Evolutionary conservation across 805 yeast genomes (phyloP).

Genomic region (Myxozyma vanderwaltii): DNA sequence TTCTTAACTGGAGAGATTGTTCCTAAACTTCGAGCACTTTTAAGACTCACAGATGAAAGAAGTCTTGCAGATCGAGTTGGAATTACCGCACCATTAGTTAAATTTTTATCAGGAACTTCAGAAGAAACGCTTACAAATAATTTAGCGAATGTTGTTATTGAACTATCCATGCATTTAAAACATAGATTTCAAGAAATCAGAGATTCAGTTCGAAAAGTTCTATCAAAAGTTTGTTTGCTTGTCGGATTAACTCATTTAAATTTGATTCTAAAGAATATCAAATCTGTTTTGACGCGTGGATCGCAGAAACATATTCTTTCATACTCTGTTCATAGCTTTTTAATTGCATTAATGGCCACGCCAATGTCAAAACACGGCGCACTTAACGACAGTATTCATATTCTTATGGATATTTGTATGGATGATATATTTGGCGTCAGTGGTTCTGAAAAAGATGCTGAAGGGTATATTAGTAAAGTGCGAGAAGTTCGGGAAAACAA

Average conservation of each 20-base stretch:
- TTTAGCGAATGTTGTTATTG: slow-evolving; percentile 81
- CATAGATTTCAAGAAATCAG: slow-evolving; percentile 84
- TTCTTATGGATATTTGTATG: slow-evolving; percentile 75
- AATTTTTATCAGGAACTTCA: slow-evolving; percentile 63
- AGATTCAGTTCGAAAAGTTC: slow-evolving; percentile 76
- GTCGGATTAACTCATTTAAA: slow-evolving; percentile 75
- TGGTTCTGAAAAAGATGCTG: slow-evolving; percentile 93
- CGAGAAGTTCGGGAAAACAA: slow-evolving; percentile 88
- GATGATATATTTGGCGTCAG: slow-evolving; percentile 90
- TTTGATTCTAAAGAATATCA: slow-evolving; percentile 77
- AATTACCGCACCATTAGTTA: slow-evolving; percentile 75
- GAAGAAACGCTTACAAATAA: slow-evolving; percentile 56
- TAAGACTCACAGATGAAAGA: slow-evolving; percentile 69
- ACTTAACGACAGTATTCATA: slow-evolving; percentile 60
- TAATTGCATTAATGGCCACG: slow-evolving; percentile 53
- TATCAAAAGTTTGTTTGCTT: slow-evolving; percentile 62
- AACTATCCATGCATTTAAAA: slow-evolving; percentile 84
- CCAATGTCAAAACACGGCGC: slow-evolving; percentile 62
- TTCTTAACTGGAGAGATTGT: slow-evolving; percentile 60
- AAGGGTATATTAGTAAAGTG: slow-evolving; percentile 81
- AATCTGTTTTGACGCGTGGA: slow-evolving; percentile 78
- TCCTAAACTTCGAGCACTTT: slow-evolving; percentile 61
- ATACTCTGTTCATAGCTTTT: slow-evolving; percentile 75
- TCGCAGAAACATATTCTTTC: slow-evolving; percentile 93
- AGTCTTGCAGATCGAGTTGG: slow-evolving; percentile 75